Conservation (phyloP, 2,329 filamentous ascomycete genomes). For the Exophiala phaeomuriformis region DNA sequence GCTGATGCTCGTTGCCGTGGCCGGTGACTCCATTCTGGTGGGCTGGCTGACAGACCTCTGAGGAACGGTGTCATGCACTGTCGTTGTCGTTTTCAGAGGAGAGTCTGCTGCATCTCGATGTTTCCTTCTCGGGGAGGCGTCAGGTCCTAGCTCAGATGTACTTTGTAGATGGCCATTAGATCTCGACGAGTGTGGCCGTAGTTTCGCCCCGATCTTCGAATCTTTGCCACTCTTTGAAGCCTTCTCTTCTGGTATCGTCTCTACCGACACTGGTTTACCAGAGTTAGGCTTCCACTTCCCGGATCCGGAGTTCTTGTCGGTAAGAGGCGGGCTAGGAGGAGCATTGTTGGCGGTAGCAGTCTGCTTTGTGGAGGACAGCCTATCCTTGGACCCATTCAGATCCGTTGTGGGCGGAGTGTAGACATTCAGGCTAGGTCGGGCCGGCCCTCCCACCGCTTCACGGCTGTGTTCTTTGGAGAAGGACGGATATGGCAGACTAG, state of each 20-base stretch:
- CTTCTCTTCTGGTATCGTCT: constrained; percentile 28
- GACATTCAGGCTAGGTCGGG: constrained; percentile 38
- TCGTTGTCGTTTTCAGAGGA: constrained; percentile 31
- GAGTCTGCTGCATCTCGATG: constrained; percentile 33
- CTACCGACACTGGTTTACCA: constrained; percentile 28
- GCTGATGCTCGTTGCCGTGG: constrained; percentile 33
- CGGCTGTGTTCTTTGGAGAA: constrained; percentile 91
- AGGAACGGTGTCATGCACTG: constrained; percentile 21
- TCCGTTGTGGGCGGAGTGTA: constrained; percentile 69
- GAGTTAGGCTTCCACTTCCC: constrained; percentile 33
- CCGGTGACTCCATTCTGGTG: constrained; percentile 32
- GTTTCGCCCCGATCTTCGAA: constrained; percentile 34
- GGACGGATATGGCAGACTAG: constrained; percentile 63
- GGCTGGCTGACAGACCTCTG: constrained; percentile 34
- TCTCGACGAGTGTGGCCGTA: constrained; percentile 34
- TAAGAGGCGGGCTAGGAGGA: constrained; percentile 45
- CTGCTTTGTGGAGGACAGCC: constrained; percentile 23
- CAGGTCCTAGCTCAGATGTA: constrained; percentile 35
- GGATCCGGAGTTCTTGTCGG: constrained; percentile 36
- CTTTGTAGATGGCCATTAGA: constrained; percentile 39
- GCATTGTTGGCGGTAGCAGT: constrained; percentile 29
- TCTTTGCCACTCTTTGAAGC: constrained; percentile 30
- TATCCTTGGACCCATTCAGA: constrained; percentile 48
- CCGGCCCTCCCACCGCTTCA: constrained; percentile 64
- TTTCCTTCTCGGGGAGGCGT: constrained; percentile 30